Conservation (phyloP, 768 basidiomycete species). For the Hortiboletus campestris region DNA sequence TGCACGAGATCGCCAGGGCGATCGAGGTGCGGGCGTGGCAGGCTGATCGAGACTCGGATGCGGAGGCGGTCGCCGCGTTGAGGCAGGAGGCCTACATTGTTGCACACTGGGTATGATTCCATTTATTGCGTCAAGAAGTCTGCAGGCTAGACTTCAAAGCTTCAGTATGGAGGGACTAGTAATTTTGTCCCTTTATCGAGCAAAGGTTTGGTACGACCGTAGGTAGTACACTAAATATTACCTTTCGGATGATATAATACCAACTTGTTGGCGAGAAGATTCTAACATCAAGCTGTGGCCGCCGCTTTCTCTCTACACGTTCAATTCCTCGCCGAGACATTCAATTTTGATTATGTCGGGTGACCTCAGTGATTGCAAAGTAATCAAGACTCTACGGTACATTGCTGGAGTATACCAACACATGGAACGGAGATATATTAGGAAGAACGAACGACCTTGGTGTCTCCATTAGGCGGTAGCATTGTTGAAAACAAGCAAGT, state of each 20-base stretch:
- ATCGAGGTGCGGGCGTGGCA: slow-evolving; percentile 67
- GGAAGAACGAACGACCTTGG: not conserved
- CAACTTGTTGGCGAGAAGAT: too few species aligned
- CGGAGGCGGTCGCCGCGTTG: slow-evolving; percentile 67
- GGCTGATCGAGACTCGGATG: slow-evolving; percentile 67
- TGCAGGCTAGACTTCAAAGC: slow-evolving; percentile 12
- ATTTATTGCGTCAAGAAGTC: not conserved
- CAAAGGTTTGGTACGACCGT: not conserved
- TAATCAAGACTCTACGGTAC: slow-evolving; percentile 8
- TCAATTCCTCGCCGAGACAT: not conserved
- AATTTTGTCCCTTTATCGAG: not conserved
- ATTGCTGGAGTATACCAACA: slow-evolving; percentile 7
- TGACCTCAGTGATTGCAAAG: not conserved
- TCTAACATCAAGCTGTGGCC: not conserved
- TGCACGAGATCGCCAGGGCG: slow-evolving; percentile 62
- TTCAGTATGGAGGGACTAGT: not conserved
- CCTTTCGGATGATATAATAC: not conserved
- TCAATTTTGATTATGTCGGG: not conserved
- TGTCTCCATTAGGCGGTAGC: slow-evolving; percentile 40
- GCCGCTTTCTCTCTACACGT: too few species aligned
- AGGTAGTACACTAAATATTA: not conserved
- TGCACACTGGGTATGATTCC: slow-evolving; percentile 23
- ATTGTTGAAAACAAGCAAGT: slow-evolving; percentile 82
- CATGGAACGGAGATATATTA: slow-evolving; percentile 2
- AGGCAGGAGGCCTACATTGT: slow-evolving; percentile 68